These are phyloP conservation scores for Pulveroboletus sp. DNA, from an alignment of 768 basidiomycete genomes.

Conservation along the genomic window DNA sequence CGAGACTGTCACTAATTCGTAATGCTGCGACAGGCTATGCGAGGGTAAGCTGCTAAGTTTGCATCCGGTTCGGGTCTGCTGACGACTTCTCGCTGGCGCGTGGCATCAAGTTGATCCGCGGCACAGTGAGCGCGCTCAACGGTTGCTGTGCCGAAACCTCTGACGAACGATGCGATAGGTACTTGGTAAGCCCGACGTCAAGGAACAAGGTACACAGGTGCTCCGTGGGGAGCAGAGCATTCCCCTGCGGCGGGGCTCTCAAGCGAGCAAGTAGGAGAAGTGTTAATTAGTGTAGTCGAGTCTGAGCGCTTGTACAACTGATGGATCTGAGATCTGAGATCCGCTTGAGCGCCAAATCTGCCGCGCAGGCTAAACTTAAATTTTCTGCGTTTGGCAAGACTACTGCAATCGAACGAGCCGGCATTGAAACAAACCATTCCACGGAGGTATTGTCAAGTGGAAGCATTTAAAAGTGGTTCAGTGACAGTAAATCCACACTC, in stretches of 20 bases:
- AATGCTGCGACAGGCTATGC: slow-evolving; percentile 25
- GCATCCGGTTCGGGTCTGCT: slow-evolving; percentile 1
- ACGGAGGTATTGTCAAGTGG: background rate
- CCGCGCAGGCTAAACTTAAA: slow-evolving; percentile 19
- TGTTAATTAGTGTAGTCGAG: too few species aligned
- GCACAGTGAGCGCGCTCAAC: slow-evolving; percentile 23
- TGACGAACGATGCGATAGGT: slow-evolving; percentile 12
- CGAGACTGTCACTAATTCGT: background rate
- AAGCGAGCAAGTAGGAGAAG: slow-evolving; percentile 16
- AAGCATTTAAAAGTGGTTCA: background rate
- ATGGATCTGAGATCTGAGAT: slow-evolving; percentile 19
- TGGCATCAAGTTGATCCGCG: slow-evolving; percentile 25
- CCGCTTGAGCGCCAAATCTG: slow-evolving; percentile 3
- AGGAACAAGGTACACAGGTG: slow-evolving; percentile 53
- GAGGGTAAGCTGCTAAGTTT: slow-evolving; percentile 17
- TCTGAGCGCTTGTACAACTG: background rate
- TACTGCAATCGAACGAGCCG: too few species aligned
- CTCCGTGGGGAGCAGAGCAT: slow-evolving; percentile 46
- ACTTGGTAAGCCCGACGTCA: slow-evolving; percentile 38
- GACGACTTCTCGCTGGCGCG: background rate
- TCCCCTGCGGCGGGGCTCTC: slow-evolving; percentile 26
- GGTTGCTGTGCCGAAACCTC: slow-evolving; percentile 1
- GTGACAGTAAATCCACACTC: slow-evolving; percentile 1
- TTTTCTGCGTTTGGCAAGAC: slow-evolving; percentile 1
- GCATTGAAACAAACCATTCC: too few species aligned